Evolutionary conservation across 352 stramenopile genomes (phyloP), one percentile per base, ranked within the genome.

Genomic region (Phytophthora pluvialis): DNA sequence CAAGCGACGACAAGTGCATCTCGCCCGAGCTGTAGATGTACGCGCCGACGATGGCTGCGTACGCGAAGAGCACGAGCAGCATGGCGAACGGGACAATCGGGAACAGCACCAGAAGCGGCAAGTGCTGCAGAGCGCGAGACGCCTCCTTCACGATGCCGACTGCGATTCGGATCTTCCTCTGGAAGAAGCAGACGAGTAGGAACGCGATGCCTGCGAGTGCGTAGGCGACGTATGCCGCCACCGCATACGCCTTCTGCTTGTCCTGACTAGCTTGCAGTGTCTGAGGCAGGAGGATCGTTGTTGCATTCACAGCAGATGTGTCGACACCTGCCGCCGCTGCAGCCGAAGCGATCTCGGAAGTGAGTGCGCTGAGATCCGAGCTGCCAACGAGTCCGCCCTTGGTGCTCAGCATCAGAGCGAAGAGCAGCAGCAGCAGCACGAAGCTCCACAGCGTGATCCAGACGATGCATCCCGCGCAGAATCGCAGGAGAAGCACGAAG

Each of bases 181-280:
- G 80, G 54, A 91, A 86, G 56, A 96, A 91, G 43, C 83, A 94
- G 46, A 96, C 81, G 4, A 97, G 78, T 38, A 96, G 50, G 15
- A 96, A 72, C 11, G 83, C 76, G 2, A 90, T 52, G 7, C 91
- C 79, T 0, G 75, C 61, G 13, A 94, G 63, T 15, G 72, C 77
- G 38, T 82, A 88, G 5, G 81, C 73, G 9, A 95, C 65, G 49
- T 94, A 91, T 3, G 86, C 86, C 0, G 76, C 86, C 3, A 42
- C 79, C 0, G 78, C 74, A 32, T 91, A 93, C 8, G 79, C 79
- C 26, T 86, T 72, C 32, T 85, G 77, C 40, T 85, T 89, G 56
- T 75, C 70, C 15, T 92, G 68, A 18, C 80, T 87, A 10, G 70
- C 81, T 9, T 72, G 70, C 4, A 92, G 56, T 28, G 77, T 86